Conservation (phyloP, 1,284 basidiomycete genomes). For the Boletellus dicymbophilus region DNA sequence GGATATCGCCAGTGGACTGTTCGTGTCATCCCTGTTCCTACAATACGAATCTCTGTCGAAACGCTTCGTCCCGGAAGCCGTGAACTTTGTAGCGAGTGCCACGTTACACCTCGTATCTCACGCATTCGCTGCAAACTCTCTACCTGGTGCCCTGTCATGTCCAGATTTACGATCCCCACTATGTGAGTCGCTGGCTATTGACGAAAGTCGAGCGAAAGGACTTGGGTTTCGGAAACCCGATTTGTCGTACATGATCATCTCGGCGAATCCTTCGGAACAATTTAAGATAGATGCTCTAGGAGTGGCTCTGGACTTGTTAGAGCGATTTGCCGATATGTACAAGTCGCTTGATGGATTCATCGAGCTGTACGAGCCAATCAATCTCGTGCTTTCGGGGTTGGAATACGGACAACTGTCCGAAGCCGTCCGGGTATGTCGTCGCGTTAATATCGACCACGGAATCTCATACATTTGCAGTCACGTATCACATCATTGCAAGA, state of each 20-base stretch:
- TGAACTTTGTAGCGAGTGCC: slow-evolving; percentile 80
- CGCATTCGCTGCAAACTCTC: slow-evolving; percentile 43
- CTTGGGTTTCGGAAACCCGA: slow-evolving; percentile 46
- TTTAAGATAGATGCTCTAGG: slow-evolving; percentile 68
- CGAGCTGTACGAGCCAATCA: slow-evolving; percentile 78
- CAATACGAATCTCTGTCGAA: slow-evolving; percentile 88
- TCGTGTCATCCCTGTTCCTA: slow-evolving; percentile 82
- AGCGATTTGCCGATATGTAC: slow-evolving; percentile 73
- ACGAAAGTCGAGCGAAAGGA: slow-evolving; percentile 42
- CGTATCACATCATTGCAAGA: slow-evolving; percentile 44
- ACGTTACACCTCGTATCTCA: slow-evolving; percentile 76
- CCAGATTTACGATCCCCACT: slow-evolving; percentile 65
- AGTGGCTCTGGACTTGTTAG: slow-evolving; percentile 63
- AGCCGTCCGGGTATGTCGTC: slow-evolving; percentile 52
- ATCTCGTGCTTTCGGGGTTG: slow-evolving; percentile 58
- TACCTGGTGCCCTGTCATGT: slow-evolving; percentile 71
- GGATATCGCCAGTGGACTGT: slow-evolving; percentile 87
- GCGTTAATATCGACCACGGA: neutral
- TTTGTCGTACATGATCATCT: slow-evolving; percentile 44
- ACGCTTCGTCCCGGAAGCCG: slow-evolving; percentile 86
- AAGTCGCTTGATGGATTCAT: slow-evolving; percentile 80
- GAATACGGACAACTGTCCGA: slow-evolving; percentile 49
- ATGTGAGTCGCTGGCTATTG: slow-evolving; percentile 43
- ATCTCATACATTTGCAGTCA: slow-evolving; percentile 37
- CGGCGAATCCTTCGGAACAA: slow-evolving; percentile 49